A percentile compares a stretch with the other conserved stretches of the same genome.
Evolutionary conservation across 306 rosid genomes (phyloP).

Genomic region (Glycine tomentella): DNA sequence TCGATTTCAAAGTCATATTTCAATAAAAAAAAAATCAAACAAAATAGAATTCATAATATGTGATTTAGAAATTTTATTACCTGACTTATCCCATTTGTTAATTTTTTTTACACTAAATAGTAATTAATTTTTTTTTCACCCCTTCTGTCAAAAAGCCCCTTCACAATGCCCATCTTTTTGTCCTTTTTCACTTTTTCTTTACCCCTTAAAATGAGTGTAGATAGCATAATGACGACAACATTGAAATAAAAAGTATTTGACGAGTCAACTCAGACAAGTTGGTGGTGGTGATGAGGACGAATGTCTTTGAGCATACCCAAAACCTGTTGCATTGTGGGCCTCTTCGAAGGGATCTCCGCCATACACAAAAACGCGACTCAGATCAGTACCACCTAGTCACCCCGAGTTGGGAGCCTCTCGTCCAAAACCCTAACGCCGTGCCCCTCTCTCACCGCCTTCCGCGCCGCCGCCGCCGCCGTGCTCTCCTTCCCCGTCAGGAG

Average conservation of each 20-base stretch:
- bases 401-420: conserved; percentile 54
- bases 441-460: conserved; percentile 74
- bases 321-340: conserved; percentile 85
- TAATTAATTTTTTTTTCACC: too few relatives aligned
- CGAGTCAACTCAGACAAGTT: conserved; percentile 42
- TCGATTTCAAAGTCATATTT: too few relatives aligned
- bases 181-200: conserved; percentile 13
- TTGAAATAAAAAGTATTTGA: not conserved
- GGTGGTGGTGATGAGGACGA: conserved; percentile 42
- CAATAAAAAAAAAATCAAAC: too few relatives aligned
- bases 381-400: conserved; percentile 57
- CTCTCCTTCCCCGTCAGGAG: conserved; percentile 68
- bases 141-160: too few relatives aligned
- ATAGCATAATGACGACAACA: not conserved
- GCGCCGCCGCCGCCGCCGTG: conserved; percentile 61
- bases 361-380: conserved; percentile 81
- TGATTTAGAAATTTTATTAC: too few relatives aligned
- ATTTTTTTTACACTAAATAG: too few relatives aligned
- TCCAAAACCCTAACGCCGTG: conserved; percentile 56
- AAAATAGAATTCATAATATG: too few relatives aligned
- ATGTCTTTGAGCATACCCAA: conserved; percentile 84
- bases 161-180: conserved; percentile 14
- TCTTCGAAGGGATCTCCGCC: conserved; percentile 70
- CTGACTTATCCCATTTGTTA: too few relatives aligned
- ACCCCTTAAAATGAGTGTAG: not conserved